A percentile compares a stretch with the other conserved stretches of the same genome.
Conservation (phyloP, 352 stramenopile genomes). For the Phytophthora colocasiae region DNA sequence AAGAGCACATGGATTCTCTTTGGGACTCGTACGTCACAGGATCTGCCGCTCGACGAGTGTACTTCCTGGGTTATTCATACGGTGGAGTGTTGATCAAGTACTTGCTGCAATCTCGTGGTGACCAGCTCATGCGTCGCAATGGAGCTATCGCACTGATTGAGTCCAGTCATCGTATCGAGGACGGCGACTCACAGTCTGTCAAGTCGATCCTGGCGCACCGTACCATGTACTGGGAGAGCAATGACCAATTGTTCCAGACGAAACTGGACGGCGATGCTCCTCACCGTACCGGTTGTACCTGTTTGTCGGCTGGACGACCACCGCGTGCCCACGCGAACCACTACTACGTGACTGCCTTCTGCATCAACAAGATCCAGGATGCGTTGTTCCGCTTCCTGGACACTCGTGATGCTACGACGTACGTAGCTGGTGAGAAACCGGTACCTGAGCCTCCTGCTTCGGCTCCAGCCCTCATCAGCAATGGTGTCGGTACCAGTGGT, state of each 20-base stretch:
- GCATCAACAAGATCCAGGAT: conserved; percentile 90
- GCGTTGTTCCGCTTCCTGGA: conserved; percentile 86
- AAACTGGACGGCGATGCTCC: conserved; percentile 80
- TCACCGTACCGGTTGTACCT: conserved; percentile 86
- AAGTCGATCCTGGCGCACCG: conserved; percentile 88
- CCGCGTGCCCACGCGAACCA: conserved; percentile 81
- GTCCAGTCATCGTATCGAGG: conserved; percentile 87
- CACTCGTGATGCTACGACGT: conserved; percentile 78
- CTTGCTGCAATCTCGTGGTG: conserved; percentile 83
- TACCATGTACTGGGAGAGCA: conserved; percentile 92
- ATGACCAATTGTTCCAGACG: conserved; percentile 80
- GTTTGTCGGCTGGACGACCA: conserved; percentile 74
- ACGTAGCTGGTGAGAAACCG: conserved; percentile 78
- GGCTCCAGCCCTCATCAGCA: conserved; percentile 43
- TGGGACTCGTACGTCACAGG: conserved; percentile 85
- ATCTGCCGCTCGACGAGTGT: conserved; percentile 70
- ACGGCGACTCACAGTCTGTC: conserved; percentile 86
- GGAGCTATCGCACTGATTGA: conserved; percentile 89
- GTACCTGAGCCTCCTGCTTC: conserved; percentile 69
- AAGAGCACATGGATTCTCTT: conserved; percentile 90
- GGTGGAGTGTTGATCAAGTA: conserved; percentile 91
- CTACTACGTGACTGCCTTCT: conserved; percentile 91
- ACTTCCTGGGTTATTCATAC: conserved; percentile 91
- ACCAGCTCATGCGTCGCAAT: conserved; percentile 88
- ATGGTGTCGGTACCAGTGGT: conserved; percentile 15